Conservation (phyloP, 2,329 filamentous ascomycete species). For the Teratosphaeria zuluensis region DNA sequence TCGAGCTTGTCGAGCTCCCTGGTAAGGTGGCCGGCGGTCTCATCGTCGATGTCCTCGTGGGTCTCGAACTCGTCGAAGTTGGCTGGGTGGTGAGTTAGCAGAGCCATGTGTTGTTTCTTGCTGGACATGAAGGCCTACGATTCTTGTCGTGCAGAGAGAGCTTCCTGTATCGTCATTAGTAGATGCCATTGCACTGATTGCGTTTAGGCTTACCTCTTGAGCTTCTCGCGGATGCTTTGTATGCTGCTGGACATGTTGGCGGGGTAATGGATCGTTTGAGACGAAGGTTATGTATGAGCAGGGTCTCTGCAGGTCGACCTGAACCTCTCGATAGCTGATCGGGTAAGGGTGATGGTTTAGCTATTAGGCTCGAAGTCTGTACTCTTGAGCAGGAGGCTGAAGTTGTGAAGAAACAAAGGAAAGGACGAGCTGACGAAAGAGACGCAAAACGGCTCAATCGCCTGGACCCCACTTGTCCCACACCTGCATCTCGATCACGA, state of each 20-base stretch:
- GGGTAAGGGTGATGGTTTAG: neutral
- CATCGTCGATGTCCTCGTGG: constrained; percentile 27
- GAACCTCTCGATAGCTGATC: neutral
- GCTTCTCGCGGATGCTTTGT: constrained; percentile 27
- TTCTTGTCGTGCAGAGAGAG: constrained; percentile 29
- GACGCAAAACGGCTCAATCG: neutral
- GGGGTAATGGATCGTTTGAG: neutral
- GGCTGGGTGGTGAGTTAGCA: constrained; percentile 1
- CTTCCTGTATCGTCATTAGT: constrained; percentile 12
- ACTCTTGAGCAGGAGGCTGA: neutral
- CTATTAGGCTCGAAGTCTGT: neutral
- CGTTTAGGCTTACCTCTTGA: constrained; percentile 13
- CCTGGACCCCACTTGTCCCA: neutral
- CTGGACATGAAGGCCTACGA: constrained; percentile 11
- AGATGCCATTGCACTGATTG: neutral
- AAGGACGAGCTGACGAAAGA: neutral
- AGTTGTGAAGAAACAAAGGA: neutral
- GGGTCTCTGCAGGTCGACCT: neutral
- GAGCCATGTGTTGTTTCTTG: neutral
- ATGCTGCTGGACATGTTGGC: constrained; percentile 13
- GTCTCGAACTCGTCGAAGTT: constrained; percentile 22
- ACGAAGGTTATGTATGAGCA: neutral
- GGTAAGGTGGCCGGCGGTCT: constrained; percentile 26
- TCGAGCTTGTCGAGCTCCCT: constrained; percentile 27
- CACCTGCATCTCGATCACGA: neutral